phyloP scores from a whole-genome alignment of 768 basidiomycete genomes.

The Candolleomyces aberdarensis region DNA sequence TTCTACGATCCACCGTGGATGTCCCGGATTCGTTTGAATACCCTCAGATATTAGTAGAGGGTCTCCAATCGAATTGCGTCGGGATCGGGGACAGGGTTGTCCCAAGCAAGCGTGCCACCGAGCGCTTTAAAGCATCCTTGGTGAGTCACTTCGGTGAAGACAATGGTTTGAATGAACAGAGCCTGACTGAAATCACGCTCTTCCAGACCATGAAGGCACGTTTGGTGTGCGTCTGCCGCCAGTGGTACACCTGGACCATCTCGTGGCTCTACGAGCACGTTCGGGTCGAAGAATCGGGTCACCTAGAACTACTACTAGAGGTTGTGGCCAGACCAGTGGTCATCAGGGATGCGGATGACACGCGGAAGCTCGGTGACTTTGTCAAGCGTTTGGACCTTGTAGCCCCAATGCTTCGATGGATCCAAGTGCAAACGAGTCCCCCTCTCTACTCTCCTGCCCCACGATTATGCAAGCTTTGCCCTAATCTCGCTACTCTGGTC shows the following conservation, averaged over 20 bases:
- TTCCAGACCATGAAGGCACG: not conserved
- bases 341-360: not conserved
- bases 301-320: not conserved
- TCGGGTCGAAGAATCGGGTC: not conserved
- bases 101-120: no score
- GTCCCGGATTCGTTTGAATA: not conserved
- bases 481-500: not conserved
- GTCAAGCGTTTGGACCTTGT: not conserved
- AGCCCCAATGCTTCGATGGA: not conserved
- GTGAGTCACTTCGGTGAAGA: not conserved
- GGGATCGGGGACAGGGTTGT: no score
- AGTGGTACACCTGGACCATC: not conserved
- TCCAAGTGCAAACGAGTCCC: not conserved
- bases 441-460: not conserved
- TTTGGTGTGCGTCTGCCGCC: not conserved
- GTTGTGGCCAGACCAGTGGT: not conserved
- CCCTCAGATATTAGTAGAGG: not conserved
- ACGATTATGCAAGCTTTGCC: not conserved
- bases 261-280: conserved; percentile 1
- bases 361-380: not conserved
- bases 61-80: no score
- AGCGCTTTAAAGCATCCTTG: not conserved
- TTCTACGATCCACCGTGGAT: not conserved
- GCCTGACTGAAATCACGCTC: no score
- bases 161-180: no score